Conservation (phyloP, 2,329 filamentous ascomycete genomes). For the Colletotrichum tanaceti region DNA sequence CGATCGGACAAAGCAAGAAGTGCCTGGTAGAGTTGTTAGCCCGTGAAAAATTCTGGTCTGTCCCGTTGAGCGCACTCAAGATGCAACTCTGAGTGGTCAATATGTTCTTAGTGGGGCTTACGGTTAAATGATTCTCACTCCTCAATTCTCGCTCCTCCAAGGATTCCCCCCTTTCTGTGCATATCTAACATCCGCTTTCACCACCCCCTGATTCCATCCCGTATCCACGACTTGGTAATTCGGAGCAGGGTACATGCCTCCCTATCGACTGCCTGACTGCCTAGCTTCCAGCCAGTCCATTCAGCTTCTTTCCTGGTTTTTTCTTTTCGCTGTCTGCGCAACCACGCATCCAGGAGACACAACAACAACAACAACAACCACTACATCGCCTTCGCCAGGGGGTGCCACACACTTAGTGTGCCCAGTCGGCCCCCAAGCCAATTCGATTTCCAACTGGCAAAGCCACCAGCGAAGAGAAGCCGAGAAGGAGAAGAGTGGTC, state of each 20-base stretch:
- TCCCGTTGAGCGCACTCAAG: neutral
- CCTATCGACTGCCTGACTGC: constrained; percentile 11
- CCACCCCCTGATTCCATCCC: constrained; percentile 27
- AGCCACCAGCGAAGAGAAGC: constrained; percentile 28
- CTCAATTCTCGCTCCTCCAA: constrained; percentile 8
- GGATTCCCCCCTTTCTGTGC: constrained; percentile 32
- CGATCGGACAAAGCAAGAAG: constrained; percentile 11
- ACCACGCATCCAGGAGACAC: constrained; percentile 14
- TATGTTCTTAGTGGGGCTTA: neutral
- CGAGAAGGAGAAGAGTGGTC: constrained; percentile 13
- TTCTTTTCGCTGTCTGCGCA: constrained; percentile 17
- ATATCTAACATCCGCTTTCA: constrained; percentile 26
- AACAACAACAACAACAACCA: constrained; percentile 3
- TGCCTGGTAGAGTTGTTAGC: neutral
- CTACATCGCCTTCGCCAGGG: constrained; percentile 32
- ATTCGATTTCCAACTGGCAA: constrained; percentile 30
- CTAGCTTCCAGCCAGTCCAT: constrained; percentile 16
- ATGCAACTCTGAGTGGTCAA: constrained; percentile 16
- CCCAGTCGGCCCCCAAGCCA: constrained; percentile 21
- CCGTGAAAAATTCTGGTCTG: neutral
- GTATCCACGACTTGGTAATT: constrained; percentile 1
- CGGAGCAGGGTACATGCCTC: neutral
- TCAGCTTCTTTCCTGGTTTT: constrained; percentile 16
- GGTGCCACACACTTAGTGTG: constrained; percentile 20
- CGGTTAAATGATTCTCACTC: constrained; percentile 23